Base-by-base conservation (phyloP, 1,139 yeast genomes). In the Pichia cactophila region DNA sequence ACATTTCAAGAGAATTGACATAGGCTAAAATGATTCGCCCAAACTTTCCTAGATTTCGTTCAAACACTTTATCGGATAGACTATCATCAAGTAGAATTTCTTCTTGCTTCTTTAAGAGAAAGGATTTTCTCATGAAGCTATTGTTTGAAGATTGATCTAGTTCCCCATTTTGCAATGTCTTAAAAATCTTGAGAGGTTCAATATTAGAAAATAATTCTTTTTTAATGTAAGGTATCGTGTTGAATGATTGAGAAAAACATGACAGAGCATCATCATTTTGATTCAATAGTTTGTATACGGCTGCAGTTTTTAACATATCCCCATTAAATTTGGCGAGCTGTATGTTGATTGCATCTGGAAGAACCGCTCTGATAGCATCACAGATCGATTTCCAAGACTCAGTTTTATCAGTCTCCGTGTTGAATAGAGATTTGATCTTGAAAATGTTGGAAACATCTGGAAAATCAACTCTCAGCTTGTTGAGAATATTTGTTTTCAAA, bases 391-490 rank as follows among this genome's bases (percentile, higher is more conserved):
- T 72, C 78, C 83, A 82, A 2, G 69, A 61, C 51, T 80, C 85
- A 47, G 65, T 58, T 48, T 70, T 71, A 11, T 69, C 74, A 1
- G 67, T 56, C 2, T 68, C 69, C 11, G 67, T 65, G 1, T 69
- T 62, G 53, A 72, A 72, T 10, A 62, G 61, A 41, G 70, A 72
- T 50, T 67, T 73, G 26, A 77, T 56, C 54, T 71, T 71, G 52
- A 75, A 65, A 40, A 77, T 70, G 52, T 71, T 65, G 11, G 70
- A 73, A 2, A 51, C 54, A 31, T 70, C 72, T 14, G 68, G 71
- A 48, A 86, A 87, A 61, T 88, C 96, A 2, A 72, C 61, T 51
- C 73, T 75, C 48, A 88, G 66, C 61, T 88, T 87, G 54, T 84
- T 86, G 59, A 75, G 77, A 1, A 79, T 71, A 5, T 82, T 78